A percentile compares a stretch with the other conserved stretches of the same genome.
These are phyloP conservation scores for Tuber brumale DNA, from an alignment of 495 filamentous ascomycete genomes.

Conservation along the genomic window DNA sequence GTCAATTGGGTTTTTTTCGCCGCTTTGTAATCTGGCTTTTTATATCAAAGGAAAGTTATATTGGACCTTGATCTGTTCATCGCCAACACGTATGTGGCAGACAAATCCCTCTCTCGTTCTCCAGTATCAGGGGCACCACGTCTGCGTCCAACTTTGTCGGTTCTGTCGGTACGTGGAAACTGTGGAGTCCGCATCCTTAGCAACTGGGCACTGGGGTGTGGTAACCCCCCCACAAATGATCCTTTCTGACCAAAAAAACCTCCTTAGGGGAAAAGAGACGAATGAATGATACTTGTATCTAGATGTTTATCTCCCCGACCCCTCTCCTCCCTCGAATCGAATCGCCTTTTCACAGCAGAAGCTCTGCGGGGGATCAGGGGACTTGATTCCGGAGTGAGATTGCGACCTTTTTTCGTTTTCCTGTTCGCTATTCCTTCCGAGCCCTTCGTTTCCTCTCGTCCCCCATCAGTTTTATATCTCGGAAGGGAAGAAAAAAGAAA, in stretches of 20 bases:
- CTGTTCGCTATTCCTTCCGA: constrained; percentile 1
- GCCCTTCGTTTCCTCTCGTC: background rate
- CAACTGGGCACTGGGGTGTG: background rate
- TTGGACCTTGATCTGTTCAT: background rate
- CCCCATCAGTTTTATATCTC: background rate
- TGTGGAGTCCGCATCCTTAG: background rate
- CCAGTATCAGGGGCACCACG: background rate
- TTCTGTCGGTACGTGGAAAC: background rate
- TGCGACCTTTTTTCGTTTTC: background rate
- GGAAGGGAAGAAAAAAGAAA: background rate
- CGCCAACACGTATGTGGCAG: background rate
- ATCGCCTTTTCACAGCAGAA: background rate
- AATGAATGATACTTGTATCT: background rate
- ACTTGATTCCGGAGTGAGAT: background rate
- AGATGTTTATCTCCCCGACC: background rate
- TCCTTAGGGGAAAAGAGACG: background rate
- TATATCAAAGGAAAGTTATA: background rate
- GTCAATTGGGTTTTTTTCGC: background rate
- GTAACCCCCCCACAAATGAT: background rate
- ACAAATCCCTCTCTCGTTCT: background rate
- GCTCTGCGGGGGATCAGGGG: background rate
- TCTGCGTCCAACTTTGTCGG: background rate
- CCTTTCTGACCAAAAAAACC: background rate
- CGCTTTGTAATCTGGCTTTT: background rate
- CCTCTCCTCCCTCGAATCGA: background rate